phyloP scores from a whole-genome alignment of 345 rosid genomes.

The Hibiscus tridactylites region DNA sequence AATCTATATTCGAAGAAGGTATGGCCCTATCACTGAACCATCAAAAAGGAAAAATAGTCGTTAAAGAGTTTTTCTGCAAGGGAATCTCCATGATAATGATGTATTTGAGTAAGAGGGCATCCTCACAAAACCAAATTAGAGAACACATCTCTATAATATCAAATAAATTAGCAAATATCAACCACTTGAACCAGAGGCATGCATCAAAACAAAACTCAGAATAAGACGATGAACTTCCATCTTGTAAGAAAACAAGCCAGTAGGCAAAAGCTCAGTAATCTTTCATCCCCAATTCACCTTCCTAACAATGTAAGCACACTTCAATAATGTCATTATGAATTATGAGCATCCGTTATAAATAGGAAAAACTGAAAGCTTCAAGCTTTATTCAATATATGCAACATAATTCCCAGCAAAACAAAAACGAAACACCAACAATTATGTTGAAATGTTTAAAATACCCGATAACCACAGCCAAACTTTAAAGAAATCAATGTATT shows the following conservation, averaged over 20 bases:
- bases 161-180: not conserved
- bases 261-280: not conserved
- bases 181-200: not conserved
- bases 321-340: not conserved
- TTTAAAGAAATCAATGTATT: not conserved
- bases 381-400: not conserved
- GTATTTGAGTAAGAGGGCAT: not conserved
- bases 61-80: not conserved
- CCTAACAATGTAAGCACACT: not conserved
- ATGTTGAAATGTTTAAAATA: not conserved
- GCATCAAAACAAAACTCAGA: not conserved
- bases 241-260: not conserved
- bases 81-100: not conserved
- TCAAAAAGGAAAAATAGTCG: conserved; percentile 3
- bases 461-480: not conserved
- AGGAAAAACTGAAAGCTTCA: not conserved
- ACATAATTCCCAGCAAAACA: not conserved
- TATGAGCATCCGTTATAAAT: not conserved
- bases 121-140: not conserved
- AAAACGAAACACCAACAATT: not conserved
- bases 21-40: conserved; percentile 72
- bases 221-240: not conserved
- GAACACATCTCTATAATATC: not conserved
- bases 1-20: conserved; percentile 70
- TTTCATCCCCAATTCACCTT: not conserved